Percentiles rank a stretch among this genome's conserved stretches.
phyloP scores from a whole-genome alignment of 129 eudicot species.

The Flaveria robusta region DNA sequence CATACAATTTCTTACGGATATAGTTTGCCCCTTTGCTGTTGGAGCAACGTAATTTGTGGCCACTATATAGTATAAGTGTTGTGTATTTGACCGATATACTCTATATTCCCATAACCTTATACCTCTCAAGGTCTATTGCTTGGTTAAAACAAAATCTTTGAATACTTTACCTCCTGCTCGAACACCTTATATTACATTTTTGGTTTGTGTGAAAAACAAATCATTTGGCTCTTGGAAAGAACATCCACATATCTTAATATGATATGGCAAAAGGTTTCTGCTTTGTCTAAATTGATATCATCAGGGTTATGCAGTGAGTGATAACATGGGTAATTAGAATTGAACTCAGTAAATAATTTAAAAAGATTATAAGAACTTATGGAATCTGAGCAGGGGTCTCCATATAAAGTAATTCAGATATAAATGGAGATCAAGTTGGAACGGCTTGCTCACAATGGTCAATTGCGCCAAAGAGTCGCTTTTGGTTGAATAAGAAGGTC shows the following conservation, averaged over 20 bases:
- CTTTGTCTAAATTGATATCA: not conserved
- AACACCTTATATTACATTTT: not conserved
- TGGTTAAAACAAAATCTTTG: not conserved
- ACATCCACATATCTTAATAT: too few species aligned
- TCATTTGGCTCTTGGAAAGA: not conserved
- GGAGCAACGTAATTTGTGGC: not conserved
- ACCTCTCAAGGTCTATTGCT: too few species aligned
- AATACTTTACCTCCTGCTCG: not conserved
- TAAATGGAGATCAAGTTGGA: too few species aligned
- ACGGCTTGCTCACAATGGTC: not conserved
- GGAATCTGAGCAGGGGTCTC: slow-evolving; percentile 1
- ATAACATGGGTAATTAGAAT: not conserved
- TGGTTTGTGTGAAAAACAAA: not conserved
- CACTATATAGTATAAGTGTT: not conserved
- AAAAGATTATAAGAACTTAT: not conserved
- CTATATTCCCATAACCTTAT: not conserved
- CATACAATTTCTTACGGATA: not conserved
- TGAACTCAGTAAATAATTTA: not conserved
- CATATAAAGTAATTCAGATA: too few species aligned
- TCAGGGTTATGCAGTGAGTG: not conserved
- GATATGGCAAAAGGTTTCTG: not conserved
- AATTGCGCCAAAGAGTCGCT: not conserved
- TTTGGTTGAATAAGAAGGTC: not conserved
- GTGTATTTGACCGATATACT: not conserved
- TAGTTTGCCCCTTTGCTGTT: not conserved